Conservation (phyloP, 2,329 filamentous ascomycete species). For the Chalaropsis thielavioides region DNA sequence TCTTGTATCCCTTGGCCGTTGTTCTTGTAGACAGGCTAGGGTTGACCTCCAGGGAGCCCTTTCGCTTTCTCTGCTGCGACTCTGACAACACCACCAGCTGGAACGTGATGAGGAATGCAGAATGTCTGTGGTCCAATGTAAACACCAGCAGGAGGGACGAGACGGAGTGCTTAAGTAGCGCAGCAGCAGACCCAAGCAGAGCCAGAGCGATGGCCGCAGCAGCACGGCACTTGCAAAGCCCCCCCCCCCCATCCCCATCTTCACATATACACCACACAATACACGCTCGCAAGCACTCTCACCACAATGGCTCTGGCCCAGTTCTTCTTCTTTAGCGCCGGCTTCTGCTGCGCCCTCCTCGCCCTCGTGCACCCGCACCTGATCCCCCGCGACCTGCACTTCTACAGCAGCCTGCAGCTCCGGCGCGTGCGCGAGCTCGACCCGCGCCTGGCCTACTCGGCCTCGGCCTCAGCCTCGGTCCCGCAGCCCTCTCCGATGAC, state of each 20-base stretch:
- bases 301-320: background rate
- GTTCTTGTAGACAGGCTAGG: background rate
- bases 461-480: too few species aligned
- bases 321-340: constrained; percentile 3
- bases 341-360: constrained; percentile 3
- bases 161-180: background rate
- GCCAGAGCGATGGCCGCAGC: background rate
- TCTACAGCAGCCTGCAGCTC: constrained; percentile 3
- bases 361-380: background rate
- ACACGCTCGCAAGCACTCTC: background rate
- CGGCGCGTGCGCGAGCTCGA: background rate
- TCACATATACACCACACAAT: background rate
- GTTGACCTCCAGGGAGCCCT: background rate
- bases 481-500: background rate
- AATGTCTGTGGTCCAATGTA: background rate
- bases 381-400: constrained; percentile 4
- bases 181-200: background rate
- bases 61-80: background rate
- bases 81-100: background rate
- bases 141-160: background rate
- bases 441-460: background rate
- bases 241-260: too few species aligned
- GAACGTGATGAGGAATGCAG: background rate
- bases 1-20: background rate
- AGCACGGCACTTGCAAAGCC: too few species aligned